Conservation (phyloP, 805 yeast species). For the Candida morakotiae region DNA sequence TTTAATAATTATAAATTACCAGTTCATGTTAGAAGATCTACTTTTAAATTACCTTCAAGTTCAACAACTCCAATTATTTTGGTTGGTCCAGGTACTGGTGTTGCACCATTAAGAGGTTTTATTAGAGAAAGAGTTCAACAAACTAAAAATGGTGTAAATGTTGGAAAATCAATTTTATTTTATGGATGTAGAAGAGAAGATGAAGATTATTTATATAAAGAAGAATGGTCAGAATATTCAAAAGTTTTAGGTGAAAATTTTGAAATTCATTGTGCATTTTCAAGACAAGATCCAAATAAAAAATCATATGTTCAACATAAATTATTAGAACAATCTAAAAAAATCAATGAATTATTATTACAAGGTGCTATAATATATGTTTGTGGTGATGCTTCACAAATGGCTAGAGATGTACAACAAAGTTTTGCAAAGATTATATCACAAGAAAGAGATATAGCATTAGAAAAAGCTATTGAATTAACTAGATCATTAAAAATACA, state of each 20-base stretch:
- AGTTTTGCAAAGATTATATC: slow-evolving; percentile 62
- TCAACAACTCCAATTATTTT: slow-evolving; percentile 80
- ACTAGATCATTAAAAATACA: slow-evolving; percentile 75
- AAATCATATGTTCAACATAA: slow-evolving; percentile 85
- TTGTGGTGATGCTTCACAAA: slow-evolving; percentile 93
- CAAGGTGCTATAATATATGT: slow-evolving; percentile 87
- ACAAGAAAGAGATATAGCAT: slow-evolving; percentile 56
- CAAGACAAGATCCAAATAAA: slow-evolving; percentile 58
- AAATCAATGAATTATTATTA: slow-evolving; percentile 51
- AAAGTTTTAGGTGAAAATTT: slow-evolving; percentile 57
- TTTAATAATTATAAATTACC: slow-evolving; percentile 64
- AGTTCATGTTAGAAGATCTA: slow-evolving; percentile 90
- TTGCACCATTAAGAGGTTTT: slow-evolving; percentile 97
- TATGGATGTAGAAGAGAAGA: slow-evolving; percentile 80
- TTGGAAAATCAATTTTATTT: slow-evolving; percentile 76
- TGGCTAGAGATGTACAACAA: slow-evolving; percentile 91
- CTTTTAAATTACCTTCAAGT: slow-evolving; percentile 88
- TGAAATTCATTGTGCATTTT: slow-evolving; percentile 78
- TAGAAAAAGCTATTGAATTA: slow-evolving; percentile 69
- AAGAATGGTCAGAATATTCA: slow-evolving; percentile 83
- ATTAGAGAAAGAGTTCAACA: slow-evolving; percentile 76
- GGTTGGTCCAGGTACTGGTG: slow-evolving; percentile 99
- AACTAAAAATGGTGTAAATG: slow-evolving; percentile 27
- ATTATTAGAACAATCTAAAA: slow-evolving; percentile 49
- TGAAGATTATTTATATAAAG: slow-evolving; percentile 81